phyloP scores from a whole-genome alignment of 441 rosid species.

The Arabidopsis hybrid region DNA sequence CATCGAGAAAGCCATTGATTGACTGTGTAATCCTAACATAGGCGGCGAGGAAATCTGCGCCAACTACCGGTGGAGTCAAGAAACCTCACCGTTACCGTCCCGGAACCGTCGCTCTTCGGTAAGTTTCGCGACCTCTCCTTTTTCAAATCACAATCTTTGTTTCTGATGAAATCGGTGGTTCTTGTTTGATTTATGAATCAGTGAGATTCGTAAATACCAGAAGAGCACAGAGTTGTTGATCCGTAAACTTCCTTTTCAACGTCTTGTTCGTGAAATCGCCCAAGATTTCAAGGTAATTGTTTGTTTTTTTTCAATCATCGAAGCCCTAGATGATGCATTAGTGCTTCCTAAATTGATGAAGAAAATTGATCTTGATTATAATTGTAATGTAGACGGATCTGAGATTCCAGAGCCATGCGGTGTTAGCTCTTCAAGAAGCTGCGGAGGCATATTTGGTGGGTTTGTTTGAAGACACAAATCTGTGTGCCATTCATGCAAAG shows the following conservation, averaged over 20 bases:
- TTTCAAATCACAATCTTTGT: not conserved
- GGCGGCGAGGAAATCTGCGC: constrained; percentile 57
- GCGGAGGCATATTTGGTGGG: constrained; percentile 81
- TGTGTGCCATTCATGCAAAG: constrained; percentile 78
- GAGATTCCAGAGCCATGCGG: constrained; percentile 82
- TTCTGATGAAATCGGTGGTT: not conserved
- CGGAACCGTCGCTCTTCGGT: constrained; percentile 58
- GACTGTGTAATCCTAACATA: not conserved
- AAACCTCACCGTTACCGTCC: constrained; percentile 56
- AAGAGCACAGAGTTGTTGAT: constrained; percentile 55
- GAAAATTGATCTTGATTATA: not conserved
- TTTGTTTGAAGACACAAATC: constrained; percentile 77
- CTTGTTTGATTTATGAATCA: constrained; percentile 9
- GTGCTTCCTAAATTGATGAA: no score
- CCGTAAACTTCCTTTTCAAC: constrained; percentile 52
- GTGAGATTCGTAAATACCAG: constrained; percentile 55
- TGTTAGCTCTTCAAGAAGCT: constrained; percentile 75
- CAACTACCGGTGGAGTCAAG: constrained; percentile 56
- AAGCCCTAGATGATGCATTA: no score
- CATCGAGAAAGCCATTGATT: not conserved
- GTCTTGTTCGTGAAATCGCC: constrained; percentile 56
- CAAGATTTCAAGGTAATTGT: constrained; percentile 52
- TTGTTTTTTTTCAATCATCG: no score
- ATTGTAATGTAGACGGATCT: constrained; percentile 58
- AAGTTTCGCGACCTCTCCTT: constrained; percentile 2